Conservation (phyloP, 1,139 yeast species). For the Taphrina communis region DNA sequence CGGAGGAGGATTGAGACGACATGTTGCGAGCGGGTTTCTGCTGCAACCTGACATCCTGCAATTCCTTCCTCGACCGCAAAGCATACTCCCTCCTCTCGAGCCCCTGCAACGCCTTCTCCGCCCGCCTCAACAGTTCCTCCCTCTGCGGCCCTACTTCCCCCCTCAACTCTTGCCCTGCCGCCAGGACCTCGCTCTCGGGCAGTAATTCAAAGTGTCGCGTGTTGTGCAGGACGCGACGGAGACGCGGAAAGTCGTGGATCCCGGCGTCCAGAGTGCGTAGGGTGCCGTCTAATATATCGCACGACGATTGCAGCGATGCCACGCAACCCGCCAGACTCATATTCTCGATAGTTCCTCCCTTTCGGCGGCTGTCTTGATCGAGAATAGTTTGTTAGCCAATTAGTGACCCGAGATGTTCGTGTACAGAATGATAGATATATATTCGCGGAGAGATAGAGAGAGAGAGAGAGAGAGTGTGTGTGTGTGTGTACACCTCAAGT, state of each 20-base stretch:
- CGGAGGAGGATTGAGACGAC: not conserved
- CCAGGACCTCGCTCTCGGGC: conserved; percentile 36
- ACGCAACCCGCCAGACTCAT: conserved; percentile 38
- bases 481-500: too few relatives aligned
- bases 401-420: too few relatives aligned
- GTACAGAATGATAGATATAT: too few relatives aligned
- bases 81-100: conserved; percentile 38
- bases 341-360: not conserved
- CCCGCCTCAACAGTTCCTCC: conserved; percentile 37
- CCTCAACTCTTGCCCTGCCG: conserved; percentile 33
- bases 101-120: conserved; percentile 32
- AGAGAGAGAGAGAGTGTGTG: too few relatives aligned
- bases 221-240: conserved; percentile 27
- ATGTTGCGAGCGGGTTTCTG: conserved; percentile 24
- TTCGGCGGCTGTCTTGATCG: too few relatives aligned
- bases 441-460: too few relatives aligned
- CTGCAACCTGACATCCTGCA: conserved; percentile 41
- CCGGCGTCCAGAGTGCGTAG: conserved; percentile 29
- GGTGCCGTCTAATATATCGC: conserved; percentile 17
- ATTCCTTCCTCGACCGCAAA: conserved; percentile 30
- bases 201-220: conserved; percentile 42
- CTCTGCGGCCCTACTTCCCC: conserved; percentile 41
- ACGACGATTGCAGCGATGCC: conserved; percentile 24
- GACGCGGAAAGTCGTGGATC: conserved; percentile 43
- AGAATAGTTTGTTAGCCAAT: too few relatives aligned